phyloP scores from a whole-genome alignment of 1,139 yeast genomes.

The Scheffersomyces stambukii region DNA sequence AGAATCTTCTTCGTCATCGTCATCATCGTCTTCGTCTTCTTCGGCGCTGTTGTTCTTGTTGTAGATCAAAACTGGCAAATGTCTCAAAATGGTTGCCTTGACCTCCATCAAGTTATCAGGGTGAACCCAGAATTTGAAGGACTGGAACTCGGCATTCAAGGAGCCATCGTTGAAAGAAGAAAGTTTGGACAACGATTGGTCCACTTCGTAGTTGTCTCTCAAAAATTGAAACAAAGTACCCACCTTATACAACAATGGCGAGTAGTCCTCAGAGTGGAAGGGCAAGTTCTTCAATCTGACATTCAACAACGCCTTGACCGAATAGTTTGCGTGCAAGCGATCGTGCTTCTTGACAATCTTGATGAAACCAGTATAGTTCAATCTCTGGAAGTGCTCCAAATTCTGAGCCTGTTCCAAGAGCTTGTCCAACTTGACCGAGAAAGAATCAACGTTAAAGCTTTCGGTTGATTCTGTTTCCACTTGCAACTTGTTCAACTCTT shows the following conservation, averaged over 20 bases:
- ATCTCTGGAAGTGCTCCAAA: constrained; percentile 82
- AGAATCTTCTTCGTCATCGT: constrained; percentile 28
- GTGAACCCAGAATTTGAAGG: constrained; percentile 92
- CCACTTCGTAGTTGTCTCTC: constrained; percentile 57
- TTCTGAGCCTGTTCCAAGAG: constrained; percentile 74
- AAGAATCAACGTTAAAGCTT: constrained; percentile 49
- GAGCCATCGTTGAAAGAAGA: constrained; percentile 46
- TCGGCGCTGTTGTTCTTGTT: constrained; percentile 38
- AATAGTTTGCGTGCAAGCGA: constrained; percentile 77
- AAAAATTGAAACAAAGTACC: constrained; percentile 77
- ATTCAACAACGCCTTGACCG: constrained; percentile 82
- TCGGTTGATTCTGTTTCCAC: constrained; percentile 27
- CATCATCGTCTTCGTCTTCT: constrained; percentile 34
- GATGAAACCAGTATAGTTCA: constrained; percentile 90
- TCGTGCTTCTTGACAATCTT: constrained; percentile 96
- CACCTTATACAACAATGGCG: constrained; percentile 82
- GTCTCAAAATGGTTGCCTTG: constrained; percentile 87
- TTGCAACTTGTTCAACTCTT: constrained; percentile 63
- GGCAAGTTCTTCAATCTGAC: constrained; percentile 87
- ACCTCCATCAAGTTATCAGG: constrained; percentile 97
- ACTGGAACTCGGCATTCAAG: constrained; percentile 58
- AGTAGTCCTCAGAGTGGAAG: constrained; percentile 90
- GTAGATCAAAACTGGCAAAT: constrained; percentile 86
- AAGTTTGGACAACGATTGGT: constrained; percentile 38
- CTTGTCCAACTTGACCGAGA: constrained; percentile 68